These are phyloP conservation scores for Phytophthora fragariae DNA, from an alignment of 352 stramenopile genomes.

Conservation along the genomic window DNA sequence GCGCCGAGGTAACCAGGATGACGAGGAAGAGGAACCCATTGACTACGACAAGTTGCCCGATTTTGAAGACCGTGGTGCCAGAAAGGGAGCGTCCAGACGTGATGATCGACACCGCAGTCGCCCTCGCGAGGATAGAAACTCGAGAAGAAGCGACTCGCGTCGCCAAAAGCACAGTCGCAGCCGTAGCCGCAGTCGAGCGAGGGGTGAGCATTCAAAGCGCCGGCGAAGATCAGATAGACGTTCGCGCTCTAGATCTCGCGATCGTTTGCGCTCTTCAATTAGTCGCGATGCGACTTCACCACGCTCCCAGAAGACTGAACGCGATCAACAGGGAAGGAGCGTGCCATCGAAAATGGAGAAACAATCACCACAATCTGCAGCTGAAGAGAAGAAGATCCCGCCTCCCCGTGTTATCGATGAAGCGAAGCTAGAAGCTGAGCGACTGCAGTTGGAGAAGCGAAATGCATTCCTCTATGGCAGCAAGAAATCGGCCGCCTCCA, in stretches of 20 bases:
- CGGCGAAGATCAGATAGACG: conserved; percentile 20
- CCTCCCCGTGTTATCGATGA: conserved; percentile 29
- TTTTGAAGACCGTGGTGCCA: conserved; percentile 60
- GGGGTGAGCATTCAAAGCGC: conserved; percentile 25
- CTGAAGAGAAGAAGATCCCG: conserved; percentile 13
- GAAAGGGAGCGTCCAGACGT: conserved; percentile 27
- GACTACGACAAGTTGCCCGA: conserved; percentile 82
- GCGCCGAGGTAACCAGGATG: conserved; percentile 23
- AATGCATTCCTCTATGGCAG: conserved; percentile 75
- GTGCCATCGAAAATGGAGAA: conserved; percentile 1
- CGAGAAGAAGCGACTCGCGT: conserved; percentile 7
- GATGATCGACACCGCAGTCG: conserved; percentile 18
- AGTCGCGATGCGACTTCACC: neutral
- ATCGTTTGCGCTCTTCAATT: conserved; percentile 28
- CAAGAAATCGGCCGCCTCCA: conserved; percentile 10
- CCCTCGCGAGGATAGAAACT: conserved; percentile 14
- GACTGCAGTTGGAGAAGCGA: conserved; percentile 52
- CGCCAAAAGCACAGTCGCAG: conserved; percentile 38
- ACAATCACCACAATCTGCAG: neutral
- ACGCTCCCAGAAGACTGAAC: neutral
- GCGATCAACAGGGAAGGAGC: conserved; percentile 7
- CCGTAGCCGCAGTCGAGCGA: conserved; percentile 45
- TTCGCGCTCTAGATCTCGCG: conserved; percentile 40
- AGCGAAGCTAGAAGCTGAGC: conserved; percentile 42
- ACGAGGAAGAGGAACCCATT: conserved; percentile 74